Percentiles rank a stretch among this genome's conserved stretches.
phyloP scores from a whole-genome alignment of 2,329 filamentous ascomycete species.

The Stagonosporopsis chrysanthemi region DNA sequence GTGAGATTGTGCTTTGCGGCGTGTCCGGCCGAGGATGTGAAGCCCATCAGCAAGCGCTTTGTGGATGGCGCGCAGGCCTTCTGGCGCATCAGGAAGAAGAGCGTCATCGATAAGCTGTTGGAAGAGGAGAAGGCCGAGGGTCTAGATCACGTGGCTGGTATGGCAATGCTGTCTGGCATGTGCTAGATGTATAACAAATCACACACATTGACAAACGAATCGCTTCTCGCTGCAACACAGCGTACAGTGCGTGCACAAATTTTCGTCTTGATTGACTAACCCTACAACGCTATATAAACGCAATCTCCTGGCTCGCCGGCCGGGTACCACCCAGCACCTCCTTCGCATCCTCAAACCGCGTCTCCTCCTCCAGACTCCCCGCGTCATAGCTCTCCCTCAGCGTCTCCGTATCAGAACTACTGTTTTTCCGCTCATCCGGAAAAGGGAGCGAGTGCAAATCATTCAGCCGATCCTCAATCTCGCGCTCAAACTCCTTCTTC shows the following conservation, averaged over 20 bases:
- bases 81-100: conserved; percentile 74
- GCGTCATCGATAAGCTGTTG: conserved; percentile 69
- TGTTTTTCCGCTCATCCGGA: conserved; percentile 1
- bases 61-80: conserved; percentile 75
- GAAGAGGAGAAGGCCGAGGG: conserved; percentile 45
- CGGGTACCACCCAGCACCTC: not conserved
- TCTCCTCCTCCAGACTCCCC: conserved; percentile 8
- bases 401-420: conserved; percentile 8
- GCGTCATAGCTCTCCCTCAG: conserved; percentile 7
- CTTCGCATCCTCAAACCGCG: conserved; percentile 13
- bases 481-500: conserved; percentile 22
- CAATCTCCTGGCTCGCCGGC: conserved; percentile 6
- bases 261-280: not conserved
- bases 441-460: conserved; percentile 17
- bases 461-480: conserved; percentile 20
- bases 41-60: conserved; percentile 68
- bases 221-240: no score
- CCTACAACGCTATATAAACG: not conserved
- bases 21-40: conserved; percentile 74
- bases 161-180: conserved; percentile 44
- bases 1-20: conserved; percentile 86
- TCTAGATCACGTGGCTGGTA: conserved; percentile 28
- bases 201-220: no score
- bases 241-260: not conserved
- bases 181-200: conserved; percentile 23